Evolutionary conservation across 148 eudicot species (phyloP), one percentile per base, ranked within the genome.

Genomic region (Diospyros lotus): DNA sequence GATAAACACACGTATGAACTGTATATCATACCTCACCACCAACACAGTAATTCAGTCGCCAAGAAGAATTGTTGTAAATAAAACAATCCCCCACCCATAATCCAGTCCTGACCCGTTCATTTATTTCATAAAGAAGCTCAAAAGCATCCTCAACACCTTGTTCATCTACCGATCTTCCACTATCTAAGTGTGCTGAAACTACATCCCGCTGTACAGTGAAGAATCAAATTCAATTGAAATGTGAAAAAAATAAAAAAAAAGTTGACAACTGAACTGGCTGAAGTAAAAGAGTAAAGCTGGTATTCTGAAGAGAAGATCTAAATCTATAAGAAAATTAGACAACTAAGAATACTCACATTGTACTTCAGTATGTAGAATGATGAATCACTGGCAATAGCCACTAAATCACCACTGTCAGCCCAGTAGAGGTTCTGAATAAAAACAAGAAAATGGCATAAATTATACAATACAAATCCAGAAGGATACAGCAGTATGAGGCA

Each of bases 11-110:
- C 59, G 12, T 13, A 44, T 55, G 66, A 14, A 71, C 15, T 18
- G 52, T 13, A 11, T 45, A 72, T 64, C 73, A 76, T 91, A 95
- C 99, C 99, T 95, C 99, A 65, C 99, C 99, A 82, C 99, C 99
- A 77, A 95, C 97, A 84, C 99, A 95, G 66, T 95, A 95, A 81
- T 95, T 95, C 56, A 95, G 97, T 72, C 96, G 86, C 99, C 97
- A 92, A 41, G 97, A 90, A 60, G 97, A 89, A 81, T 93, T 92
- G 70, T 88, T 95, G 80, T 95, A 95, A 78, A 95, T 90, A 75
- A 95, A 95, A 76, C 99, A 95, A 79, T 95, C 99, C 53, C 99
- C 99, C 56, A 95, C 99, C 99, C 99, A 95, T 77, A 95, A 46
- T 67, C 99, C 99, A 46, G 99, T 95, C 80, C 99, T 86, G 52